A percentile compares a stretch with the other conserved stretches of the same genome.
phyloP scores from a whole-genome alignment of 495 filamentous ascomycete genomes.

The Xylaria sp. region DNA sequence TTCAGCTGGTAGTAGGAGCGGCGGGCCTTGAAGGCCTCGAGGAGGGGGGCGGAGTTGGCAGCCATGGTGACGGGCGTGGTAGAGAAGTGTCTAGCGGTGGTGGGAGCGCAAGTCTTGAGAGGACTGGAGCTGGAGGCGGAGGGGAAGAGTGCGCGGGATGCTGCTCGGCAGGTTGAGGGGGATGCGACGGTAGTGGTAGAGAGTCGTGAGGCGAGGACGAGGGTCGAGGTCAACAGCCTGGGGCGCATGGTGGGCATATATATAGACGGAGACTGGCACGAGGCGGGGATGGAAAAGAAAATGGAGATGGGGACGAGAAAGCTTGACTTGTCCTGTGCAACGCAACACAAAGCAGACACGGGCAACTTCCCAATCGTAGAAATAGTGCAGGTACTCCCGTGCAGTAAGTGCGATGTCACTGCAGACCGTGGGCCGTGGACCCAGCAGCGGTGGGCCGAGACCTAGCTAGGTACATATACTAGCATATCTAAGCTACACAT shows the following conservation, averaged over 20 bases:
- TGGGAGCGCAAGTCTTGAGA: constrained; percentile 19
- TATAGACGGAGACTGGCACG: constrained; percentile 5
- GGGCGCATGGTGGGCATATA: constrained; percentile 42
- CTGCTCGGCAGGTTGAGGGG: constrained; percentile 24
- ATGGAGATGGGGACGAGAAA: background rate
- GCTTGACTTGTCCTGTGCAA: background rate
- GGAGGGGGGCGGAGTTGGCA: constrained; percentile 44
- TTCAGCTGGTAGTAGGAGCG: constrained; percentile 66
- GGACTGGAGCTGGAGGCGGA: background rate
- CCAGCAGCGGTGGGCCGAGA: background rate
- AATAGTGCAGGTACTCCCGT: background rate
- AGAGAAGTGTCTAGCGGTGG: constrained; percentile 25
- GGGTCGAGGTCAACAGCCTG: constrained; percentile 36
- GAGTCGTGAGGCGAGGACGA: constrained; percentile 37
- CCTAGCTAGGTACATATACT: no score
- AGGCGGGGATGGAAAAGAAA: background rate
- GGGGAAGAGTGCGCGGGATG: constrained; percentile 23
- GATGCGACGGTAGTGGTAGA: constrained; percentile 31
- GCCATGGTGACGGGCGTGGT: constrained; percentile 34
- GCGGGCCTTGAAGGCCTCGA: constrained; percentile 61
- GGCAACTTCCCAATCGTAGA: background rate
- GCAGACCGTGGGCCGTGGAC: background rate
- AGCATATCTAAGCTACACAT: no score
- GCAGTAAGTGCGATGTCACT: background rate
- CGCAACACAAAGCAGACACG: no score